These are phyloP conservation scores for Marchantia polymorpha DNA, from an alignment of 225 moss, liverwort and hornwort species.

Conservation along the genomic window DNA sequence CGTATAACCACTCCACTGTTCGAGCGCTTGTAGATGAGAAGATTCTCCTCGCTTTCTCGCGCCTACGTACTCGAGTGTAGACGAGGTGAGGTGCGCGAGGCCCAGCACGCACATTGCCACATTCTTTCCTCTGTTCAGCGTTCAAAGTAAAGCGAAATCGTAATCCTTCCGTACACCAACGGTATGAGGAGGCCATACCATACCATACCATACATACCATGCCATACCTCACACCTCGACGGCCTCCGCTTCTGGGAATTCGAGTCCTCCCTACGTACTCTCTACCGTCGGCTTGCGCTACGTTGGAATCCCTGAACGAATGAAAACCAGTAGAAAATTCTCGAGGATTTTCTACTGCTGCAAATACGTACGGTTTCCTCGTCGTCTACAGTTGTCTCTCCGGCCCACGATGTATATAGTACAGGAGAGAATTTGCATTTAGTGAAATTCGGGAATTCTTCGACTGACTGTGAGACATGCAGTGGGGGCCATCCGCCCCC, in stretches of 20 bases:
- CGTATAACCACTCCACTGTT: no score
- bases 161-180: not conserved
- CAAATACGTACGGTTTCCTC: no score
- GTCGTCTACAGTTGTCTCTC: no score
- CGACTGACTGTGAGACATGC: no score
- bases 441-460: no score
- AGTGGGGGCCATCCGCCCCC: no score
- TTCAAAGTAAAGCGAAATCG: not conserved
- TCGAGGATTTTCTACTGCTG: no score
- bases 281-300: no score
- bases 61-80: not conserved
- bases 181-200: not conserved
- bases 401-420: no score
- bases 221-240: not conserved
- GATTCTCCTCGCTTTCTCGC: not conserved
- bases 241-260: not conserved
- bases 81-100: not conserved
- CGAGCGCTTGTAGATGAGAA: not conserved
- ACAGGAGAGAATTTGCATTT: no score
- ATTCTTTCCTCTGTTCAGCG: not conserved
- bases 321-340: not conserved
- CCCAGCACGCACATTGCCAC: not conserved
- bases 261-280: not conserved
- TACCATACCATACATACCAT: not conserved
- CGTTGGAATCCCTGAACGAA: not conserved